A percentile compares a stretch with the other conserved stretches of the same genome.
Conservation (phyloP, 2,329 filamentous ascomycete genomes). For the Colletotrichum sp. region DNA sequence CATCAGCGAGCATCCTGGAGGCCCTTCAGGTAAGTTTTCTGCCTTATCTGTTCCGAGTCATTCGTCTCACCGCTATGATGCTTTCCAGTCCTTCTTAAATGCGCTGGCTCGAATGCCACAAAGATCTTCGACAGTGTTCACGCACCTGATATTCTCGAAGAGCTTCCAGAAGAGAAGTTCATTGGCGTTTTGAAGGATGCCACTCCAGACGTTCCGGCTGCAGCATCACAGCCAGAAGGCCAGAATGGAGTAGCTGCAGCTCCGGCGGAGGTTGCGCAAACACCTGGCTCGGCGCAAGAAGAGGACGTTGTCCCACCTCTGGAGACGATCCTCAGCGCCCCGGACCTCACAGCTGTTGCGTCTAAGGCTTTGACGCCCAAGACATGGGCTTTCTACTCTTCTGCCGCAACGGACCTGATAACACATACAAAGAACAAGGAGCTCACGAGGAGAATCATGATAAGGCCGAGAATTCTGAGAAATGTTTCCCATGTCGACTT, state of each 20-base stretch:
- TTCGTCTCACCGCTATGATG: slow-evolving; percentile 20
- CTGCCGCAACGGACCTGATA: slow-evolving; percentile 78
- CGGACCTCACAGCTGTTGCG: slow-evolving; percentile 40
- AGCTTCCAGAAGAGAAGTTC: slow-evolving; percentile 28
- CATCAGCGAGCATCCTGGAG: slow-evolving; percentile 46
- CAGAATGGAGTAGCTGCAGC: slow-evolving; percentile 36
- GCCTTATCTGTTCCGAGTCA: not conserved
- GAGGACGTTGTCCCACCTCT: slow-evolving; percentile 46
- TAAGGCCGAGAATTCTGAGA: slow-evolving; percentile 81
- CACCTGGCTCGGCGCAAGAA: slow-evolving; percentile 40
- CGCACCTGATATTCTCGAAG: slow-evolving; percentile 29
- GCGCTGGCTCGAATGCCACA: slow-evolving; percentile 38
- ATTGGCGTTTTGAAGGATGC: slow-evolving; percentile 39
- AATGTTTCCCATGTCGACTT: slow-evolving; percentile 71
- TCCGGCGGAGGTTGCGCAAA: not conserved
- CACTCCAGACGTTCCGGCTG: slow-evolving; percentile 15
- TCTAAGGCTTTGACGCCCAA: slow-evolving; percentile 28
- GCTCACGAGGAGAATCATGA: slow-evolving; percentile 63
- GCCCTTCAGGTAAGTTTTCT: slow-evolving; percentile 32
- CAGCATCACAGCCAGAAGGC: slow-evolving; percentile 48
- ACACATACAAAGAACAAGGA: slow-evolving; percentile 78
- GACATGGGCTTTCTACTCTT: slow-evolving; percentile 75
- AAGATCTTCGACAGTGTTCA: slow-evolving; percentile 38
- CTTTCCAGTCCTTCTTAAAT: slow-evolving; percentile 49
- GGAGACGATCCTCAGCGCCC: slow-evolving; percentile 34